Evolutionary conservation across 2,329 filamentous ascomycete genomes (phyloP), one percentile per base, ranked within the genome.

Genomic region (Metarhizium robertsii): DNA sequence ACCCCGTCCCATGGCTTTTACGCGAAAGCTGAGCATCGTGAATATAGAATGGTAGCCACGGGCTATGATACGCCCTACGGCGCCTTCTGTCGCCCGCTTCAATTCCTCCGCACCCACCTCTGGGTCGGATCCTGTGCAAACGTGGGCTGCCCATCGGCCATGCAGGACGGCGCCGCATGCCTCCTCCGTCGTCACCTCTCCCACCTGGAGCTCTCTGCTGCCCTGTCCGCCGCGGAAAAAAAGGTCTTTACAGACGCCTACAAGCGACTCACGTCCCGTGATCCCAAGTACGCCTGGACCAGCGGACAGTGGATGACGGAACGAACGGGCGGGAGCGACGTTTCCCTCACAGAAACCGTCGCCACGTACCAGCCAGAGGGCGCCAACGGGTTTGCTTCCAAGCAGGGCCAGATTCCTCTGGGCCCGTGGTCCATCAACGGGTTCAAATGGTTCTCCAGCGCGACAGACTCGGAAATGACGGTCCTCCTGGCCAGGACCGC

Each of bases 261-360:
- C 59, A 63, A 69, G 6, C 77, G 77, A 13, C 69, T 88, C 3
- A 80, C 72, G 1, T 80, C 78, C 4, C 72, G 79, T 4, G 75
- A 85, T 29, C 63, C 69, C 0, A 47, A 34, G 4, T 60, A 68
- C 18, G 79, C 81, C 0, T 90, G 86, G 86, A 90, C 85, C 0
- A 86, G 80, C 45, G 86, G 86, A 0, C 86, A 90, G 65, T 90
- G 87, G 86, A 89, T 90, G 86, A 90, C 86, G 0, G 86, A 89
- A 61, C 75, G 86, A 2, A 75, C 77, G 0, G 86, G 86, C 2
- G 86, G 86, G 0, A 87, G 83, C 59, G 86, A 90, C 62, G 84
- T 89, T 1, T 82, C 81, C 3, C 75, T 78, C 42, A 87, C 83
- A 0, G 86, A 90, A 67, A 89, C 86, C 0, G 68, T 79, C 4